Percentiles rank a stretch among this genome's conserved stretches.
These are phyloP conservation scores for Candida easanensis DNA, from an alignment of 805 yeast species.

Conservation along the genomic window DNA sequence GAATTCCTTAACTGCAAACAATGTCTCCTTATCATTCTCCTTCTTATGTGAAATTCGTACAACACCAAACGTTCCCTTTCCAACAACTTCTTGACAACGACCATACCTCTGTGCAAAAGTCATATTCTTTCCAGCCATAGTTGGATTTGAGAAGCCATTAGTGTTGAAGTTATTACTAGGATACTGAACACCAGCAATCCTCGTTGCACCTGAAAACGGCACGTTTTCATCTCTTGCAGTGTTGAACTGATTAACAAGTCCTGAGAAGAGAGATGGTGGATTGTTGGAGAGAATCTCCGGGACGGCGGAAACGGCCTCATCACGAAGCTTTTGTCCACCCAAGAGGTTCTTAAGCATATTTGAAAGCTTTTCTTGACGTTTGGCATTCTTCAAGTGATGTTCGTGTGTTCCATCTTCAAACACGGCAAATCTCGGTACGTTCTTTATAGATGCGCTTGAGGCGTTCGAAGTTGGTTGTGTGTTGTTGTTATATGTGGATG, in stretches of 20 bases:
- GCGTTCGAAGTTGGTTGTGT: neutral
- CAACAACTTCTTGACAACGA: slow-evolving; percentile 89
- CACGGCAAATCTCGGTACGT: slow-evolving; percentile 43
- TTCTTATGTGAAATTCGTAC: slow-evolving; percentile 85
- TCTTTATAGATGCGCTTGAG: slow-evolving; percentile 5
- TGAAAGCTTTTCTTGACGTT: slow-evolving; percentile 72
- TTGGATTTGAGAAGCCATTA: neutral
- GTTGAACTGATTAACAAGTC: slow-evolving; percentile 58
- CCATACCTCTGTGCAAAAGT: slow-evolving; percentile 90
- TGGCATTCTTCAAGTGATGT: slow-evolving; percentile 73
- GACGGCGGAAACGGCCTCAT: slow-evolving; percentile 70
- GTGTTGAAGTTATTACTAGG: slow-evolving; percentile 1
- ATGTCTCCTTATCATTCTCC: slow-evolving; percentile 39
- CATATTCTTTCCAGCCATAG: slow-evolving; percentile 11
- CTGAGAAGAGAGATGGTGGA: slow-evolving; percentile 73
- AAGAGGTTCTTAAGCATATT: slow-evolving; percentile 73
- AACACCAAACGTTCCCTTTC: slow-evolving; percentile 92
- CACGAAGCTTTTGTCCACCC: slow-evolving; percentile 70
- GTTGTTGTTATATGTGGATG: slow-evolving; percentile 14
- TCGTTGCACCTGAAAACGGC: slow-evolving; percentile 35
- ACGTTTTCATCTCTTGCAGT: slow-evolving; percentile 41
- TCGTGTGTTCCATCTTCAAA: slow-evolving; percentile 73
- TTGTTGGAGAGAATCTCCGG: slow-evolving; percentile 55
- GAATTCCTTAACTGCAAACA: slow-evolving; percentile 89
- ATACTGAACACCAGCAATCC: slow-evolving; percentile 17